These are phyloP conservation scores for Beta vulgaris DNA, from an alignment of 148 eudicot species.

Conservation along the genomic window DNA sequence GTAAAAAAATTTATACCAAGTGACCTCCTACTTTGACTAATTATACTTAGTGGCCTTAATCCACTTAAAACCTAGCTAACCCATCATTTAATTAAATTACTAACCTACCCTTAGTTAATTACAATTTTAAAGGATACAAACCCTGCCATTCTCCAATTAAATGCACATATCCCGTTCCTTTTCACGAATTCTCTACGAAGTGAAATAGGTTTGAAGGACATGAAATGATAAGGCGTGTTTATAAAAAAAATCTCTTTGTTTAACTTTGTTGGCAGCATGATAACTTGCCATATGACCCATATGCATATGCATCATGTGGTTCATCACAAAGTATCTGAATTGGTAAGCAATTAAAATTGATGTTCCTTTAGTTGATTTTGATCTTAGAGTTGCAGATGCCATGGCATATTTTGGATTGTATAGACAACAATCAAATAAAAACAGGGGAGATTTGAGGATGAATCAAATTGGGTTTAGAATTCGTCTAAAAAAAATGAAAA, in stretches of 20 bases:
- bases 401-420: conserved; percentile 28
- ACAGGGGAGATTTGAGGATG: conserved; percentile 44
- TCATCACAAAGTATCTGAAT: conserved; percentile 69
- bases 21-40: no score
- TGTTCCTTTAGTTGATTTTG: conserved; percentile 67
- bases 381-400: conserved; percentile 80
- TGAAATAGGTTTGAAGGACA: conserved; percentile 54
- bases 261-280: conserved; percentile 35
- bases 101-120: no score
- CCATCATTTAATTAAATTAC: no score
- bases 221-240: conserved; percentile 40
- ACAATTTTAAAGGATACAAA: no score
- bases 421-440: neutral
- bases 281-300: conserved; percentile 42
- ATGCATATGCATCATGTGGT: conserved; percentile 57
- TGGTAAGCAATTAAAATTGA: conserved; percentile 57
- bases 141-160: no score
- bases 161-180: no score
- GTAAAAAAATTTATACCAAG: no score
- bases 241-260: conserved; percentile 38
- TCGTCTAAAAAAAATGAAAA: conserved; percentile 12
- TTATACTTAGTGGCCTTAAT: no score
- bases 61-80: no score
- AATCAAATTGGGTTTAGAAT: conserved; percentile 35
- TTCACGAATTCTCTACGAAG: conserved; percentile 50